A percentile compares a stretch with the other conserved stretches of the same genome.
Evolutionary conservation across 2,329 filamentous ascomycete species (phyloP).

Genomic region (Epichloe hybrida): DNA sequence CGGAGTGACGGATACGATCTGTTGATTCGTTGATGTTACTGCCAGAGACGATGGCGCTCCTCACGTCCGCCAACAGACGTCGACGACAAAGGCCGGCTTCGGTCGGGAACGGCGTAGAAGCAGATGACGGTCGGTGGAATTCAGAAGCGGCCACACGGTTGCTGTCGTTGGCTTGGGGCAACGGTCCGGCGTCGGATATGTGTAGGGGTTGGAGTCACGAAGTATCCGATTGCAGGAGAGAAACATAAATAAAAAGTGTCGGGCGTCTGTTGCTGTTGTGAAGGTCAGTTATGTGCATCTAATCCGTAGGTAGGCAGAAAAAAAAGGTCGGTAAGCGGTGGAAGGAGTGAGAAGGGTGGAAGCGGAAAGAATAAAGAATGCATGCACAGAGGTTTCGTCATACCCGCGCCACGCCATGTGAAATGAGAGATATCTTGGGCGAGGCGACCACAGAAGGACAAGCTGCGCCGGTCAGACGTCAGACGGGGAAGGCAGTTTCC

Average conservation of each 20-base stretch:
- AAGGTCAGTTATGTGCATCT: neutral
- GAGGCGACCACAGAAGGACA: neutral
- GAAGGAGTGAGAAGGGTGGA: neutral
- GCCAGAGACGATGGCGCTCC: neutral
- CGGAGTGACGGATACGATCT: neutral
- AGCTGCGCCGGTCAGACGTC: neutral
- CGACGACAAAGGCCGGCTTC: neutral
- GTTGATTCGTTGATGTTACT: neutral
- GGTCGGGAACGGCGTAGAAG: neutral
- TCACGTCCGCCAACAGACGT: neutral
- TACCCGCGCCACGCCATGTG: neutral
- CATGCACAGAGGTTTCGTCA: neutral
- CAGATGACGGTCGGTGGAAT: neutral
- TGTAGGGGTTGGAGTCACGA: neutral
- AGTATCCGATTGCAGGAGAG: neutral
- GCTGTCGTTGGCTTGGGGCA: neutral
- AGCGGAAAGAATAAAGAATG: constrained; percentile 1
- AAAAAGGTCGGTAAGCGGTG: neutral
- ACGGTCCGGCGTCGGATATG: neutral
- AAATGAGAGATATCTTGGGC: neutral
- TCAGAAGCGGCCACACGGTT: neutral
- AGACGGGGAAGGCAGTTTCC: neutral
- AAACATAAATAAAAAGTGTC: neutral
- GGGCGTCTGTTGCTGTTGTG: neutral
- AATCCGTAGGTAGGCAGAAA: neutral